Evolutionary conservation across 75 land plant genomes (phyloP).

Genomic region (Chamaecyparis obtusa): DNA sequence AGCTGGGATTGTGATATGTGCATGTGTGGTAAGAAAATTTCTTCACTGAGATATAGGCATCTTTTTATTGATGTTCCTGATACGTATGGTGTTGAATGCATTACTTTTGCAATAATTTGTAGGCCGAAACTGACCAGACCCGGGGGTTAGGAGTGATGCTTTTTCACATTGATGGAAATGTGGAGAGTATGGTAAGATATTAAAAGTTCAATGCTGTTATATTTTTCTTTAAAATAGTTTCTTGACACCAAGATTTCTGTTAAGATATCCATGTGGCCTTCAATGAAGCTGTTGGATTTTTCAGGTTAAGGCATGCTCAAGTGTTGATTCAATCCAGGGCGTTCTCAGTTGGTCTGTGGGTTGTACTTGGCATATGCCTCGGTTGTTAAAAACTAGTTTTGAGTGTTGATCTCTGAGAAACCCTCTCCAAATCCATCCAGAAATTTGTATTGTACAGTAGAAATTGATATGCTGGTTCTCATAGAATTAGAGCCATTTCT

Average conservation of each 20-base stretch:
- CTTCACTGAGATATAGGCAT: not conserved
- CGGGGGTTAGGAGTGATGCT: slow-evolving; percentile 76
- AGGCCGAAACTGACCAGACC: slow-evolving; percentile 81
- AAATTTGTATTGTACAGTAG: slow-evolving; percentile 7
- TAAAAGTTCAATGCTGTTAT: not conserved
- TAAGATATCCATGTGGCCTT: not conserved
- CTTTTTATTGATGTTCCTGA: not conserved
- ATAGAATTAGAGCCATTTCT: slow-evolving; percentile 1
- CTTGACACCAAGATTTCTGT: not conserved
- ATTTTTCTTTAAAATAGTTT: not conserved
- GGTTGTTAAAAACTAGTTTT: not conserved
- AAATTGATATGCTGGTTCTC: slow-evolving; percentile 10
- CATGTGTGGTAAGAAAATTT: slow-evolving; percentile 81
- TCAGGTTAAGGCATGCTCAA: slow-evolving; percentile 73
- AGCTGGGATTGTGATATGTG: slow-evolving; percentile 63
- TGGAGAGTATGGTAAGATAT: slow-evolving; percentile 62
- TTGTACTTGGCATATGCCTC: slow-evolving; percentile 69
- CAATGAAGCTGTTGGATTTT: not conserved
- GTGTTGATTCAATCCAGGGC: slow-evolving; percentile 60
- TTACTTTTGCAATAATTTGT: slow-evolving; percentile 8
- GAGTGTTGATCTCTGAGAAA: slow-evolving; percentile 10
- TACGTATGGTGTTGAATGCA: not conserved
- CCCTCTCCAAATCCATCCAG: not conserved
- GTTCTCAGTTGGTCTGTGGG: slow-evolving; percentile 88
- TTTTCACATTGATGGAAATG: slow-evolving; percentile 78